A percentile compares a stretch with the other conserved stretches of the same genome.
These are phyloP conservation scores for Hydnomerulius pinastri DNA, from an alignment of 768 basidiomycete species.

Conservation along the genomic window DNA sequence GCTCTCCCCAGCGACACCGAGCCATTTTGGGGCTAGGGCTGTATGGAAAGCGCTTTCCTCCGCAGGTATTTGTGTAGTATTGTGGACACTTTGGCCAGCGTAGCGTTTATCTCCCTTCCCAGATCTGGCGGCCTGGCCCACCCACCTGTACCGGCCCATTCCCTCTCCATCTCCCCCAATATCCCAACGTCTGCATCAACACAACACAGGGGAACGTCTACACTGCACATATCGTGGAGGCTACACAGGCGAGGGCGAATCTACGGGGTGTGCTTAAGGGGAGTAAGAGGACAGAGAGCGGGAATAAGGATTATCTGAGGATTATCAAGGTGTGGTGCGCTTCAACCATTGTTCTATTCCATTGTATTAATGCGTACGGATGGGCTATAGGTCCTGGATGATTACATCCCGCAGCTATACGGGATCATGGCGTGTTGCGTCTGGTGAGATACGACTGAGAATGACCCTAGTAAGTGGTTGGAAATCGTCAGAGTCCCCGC, in stretches of 20 bases:
- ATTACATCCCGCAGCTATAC: slow-evolving; percentile 82
- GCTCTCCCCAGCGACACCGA: too few relatives aligned
- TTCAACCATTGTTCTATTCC: too few relatives aligned
- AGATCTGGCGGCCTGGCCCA: too few relatives aligned
- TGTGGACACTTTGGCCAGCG: too few relatives aligned
- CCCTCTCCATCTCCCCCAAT: too few relatives aligned
- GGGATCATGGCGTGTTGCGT: slow-evolving; percentile 70
- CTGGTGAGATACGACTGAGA: slow-evolving; percentile 67
- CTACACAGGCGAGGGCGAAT: slow-evolving; percentile 80
- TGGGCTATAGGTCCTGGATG: slow-evolving; percentile 70
- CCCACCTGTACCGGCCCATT: too few relatives aligned
- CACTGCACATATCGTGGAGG: slow-evolving; percentile 62
- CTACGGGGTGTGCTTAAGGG: slow-evolving; percentile 80
- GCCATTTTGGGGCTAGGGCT: too few relatives aligned
- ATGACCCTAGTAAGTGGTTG: slow-evolving; percentile 79
- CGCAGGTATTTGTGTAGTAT: too few relatives aligned
- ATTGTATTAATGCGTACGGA: too few relatives aligned
- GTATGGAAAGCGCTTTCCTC: too few relatives aligned
- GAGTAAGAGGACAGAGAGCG: slow-evolving; percentile 64
- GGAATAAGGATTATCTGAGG: slow-evolving; percentile 79
- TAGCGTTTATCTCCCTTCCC: too few relatives aligned
- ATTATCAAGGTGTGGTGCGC: slow-evolving; percentile 68
- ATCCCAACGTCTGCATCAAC: slow-evolving; percentile 71
- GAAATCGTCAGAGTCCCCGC: slow-evolving; percentile 74
- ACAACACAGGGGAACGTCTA: slow-evolving; percentile 50